Percentiles rank a stretch among this genome's conserved stretches.
Evolutionary conservation across 768 basidiomycete genomes (phyloP).

Genomic region (Naganishia friedmannii): DNA sequence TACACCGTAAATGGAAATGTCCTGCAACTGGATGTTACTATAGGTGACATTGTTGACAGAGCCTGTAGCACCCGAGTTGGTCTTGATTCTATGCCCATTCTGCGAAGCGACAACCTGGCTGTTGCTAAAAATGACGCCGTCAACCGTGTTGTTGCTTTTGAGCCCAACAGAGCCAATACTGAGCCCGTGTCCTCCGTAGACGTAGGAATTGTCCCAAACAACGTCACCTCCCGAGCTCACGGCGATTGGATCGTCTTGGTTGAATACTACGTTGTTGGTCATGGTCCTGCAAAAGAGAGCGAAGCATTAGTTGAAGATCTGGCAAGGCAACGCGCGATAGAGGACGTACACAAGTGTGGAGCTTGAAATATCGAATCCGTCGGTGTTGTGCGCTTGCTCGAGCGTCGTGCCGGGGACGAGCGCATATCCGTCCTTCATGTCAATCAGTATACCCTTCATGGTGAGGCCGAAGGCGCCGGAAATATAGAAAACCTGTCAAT

Average conservation of each 20-base stretch:
- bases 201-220: slow-evolving; percentile 31
- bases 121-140: slow-evolving; percentile 34
- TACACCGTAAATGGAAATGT: slow-evolving; percentile 32
- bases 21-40: slow-evolving; percentile 28
- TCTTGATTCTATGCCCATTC: slow-evolving; percentile 34
- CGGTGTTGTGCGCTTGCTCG: slow-evolving; percentile 31
- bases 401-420: slow-evolving; percentile 25
- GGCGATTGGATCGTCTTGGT: slow-evolving; percentile 34
- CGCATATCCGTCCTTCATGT: slow-evolving; percentile 32
- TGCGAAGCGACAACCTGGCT: slow-evolving; percentile 31
- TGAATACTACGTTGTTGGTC: slow-evolving; percentile 34
- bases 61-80: slow-evolving; percentile 32
- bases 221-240: slow-evolving; percentile 31
- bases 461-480: slow-evolving; percentile 31
- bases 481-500: slow-evolving; percentile 29
- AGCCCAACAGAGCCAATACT: slow-evolving; percentile 32
- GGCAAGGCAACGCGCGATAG: neutral
- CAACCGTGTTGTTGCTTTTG: slow-evolving; percentile 33
- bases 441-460: slow-evolving; percentile 31
- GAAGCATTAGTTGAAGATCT: neutral
- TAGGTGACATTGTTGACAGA: slow-evolving; percentile 33
- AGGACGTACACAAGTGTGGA: slow-evolving; percentile 25
- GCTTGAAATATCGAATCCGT: slow-evolving; percentile 30
- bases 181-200: slow-evolving; percentile 32
- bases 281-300: slow-evolving; percentile 6